Percentiles rank a stretch among this genome's conserved stretches.
Conservation (phyloP, 108 stramenopile genomes). For the Epipyxis sp. region DNA sequence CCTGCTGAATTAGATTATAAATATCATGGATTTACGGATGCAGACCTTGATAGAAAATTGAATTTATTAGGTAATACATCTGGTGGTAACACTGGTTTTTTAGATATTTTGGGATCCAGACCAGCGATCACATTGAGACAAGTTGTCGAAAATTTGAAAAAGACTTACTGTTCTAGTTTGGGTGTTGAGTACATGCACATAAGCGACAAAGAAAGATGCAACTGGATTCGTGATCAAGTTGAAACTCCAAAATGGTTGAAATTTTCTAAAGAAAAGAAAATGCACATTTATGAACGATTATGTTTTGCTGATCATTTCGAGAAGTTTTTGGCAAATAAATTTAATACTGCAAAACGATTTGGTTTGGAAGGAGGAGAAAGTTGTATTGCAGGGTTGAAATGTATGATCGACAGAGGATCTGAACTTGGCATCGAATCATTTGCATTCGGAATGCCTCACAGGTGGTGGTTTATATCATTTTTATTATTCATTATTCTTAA, state of each 20-base stretch:
- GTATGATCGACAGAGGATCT: constrained; percentile 87
- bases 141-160: constrained; percentile 69
- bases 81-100: constrained; percentile 88
- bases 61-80: constrained; percentile 71
- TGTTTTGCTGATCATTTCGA: constrained; percentile 96
- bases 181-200: constrained; percentile 99
- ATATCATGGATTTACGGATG: constrained; percentile 82
- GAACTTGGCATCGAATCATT: constrained; percentile 90
- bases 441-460: constrained; percentile 98
- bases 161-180: constrained; percentile 90
- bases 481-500: neutral
- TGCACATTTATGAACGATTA: constrained; percentile 85
- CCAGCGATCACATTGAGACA: constrained; percentile 62
- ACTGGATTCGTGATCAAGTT: constrained; percentile 94
- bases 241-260: constrained; percentile 78
- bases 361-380: constrained; percentile 95
- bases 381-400: constrained; percentile 89
- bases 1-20: constrained; percentile 75
- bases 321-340: constrained; percentile 90
- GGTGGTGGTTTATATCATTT: constrained; percentile 30
- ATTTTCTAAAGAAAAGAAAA: constrained; percentile 65
- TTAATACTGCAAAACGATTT: constrained; percentile 98
- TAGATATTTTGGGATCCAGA: constrained; percentile 76
- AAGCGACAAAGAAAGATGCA: constrained; percentile 75
- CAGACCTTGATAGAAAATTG: constrained; percentile 82